Evolutionary conservation across 73 alveolate genomes (phyloP), one percentile per base, ranked within the genome.

Genomic region (Paramecium tetraurelia): DNA sequence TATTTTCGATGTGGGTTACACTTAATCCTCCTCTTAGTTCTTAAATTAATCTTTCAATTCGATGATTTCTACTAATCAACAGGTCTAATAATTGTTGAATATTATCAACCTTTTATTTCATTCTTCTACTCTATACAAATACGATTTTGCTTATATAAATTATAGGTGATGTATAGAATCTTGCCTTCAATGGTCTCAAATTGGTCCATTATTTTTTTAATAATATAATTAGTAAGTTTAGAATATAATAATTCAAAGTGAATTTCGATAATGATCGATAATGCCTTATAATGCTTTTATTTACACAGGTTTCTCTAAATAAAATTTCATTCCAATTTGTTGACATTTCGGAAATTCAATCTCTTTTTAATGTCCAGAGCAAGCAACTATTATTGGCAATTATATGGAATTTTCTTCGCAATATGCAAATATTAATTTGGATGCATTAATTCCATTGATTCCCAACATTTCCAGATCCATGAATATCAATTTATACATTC

Each of bases 401-500:
- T 63, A 27, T 63, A 33, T 63, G 4, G 10, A 46, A 27, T 63
- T 63, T 63, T 63, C 84, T 24, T 27, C 84, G 10, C 84, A 63
- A 63, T 63, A 63, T 22, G 41, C n/a, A 63, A 63, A 63, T 6
- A 63, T 63, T 1, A 1, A 1, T 63, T 63, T 63, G 4, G 84
- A 27, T 11, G 84, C 84, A 63, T 63, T 27, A 63, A 63, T 33
- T 29, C 93, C 93, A 85, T 46, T 40, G 7, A 85, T 85, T 10
- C 46, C 46, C 6, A 89, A 58, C 93, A 85, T 85, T 40, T 85
- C 87, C 33, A 58, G 8, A 85, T 85, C 93, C 93, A 85, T 85
- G 7, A 85, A 59, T 43, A 85, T 85, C 41, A 58, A 22, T 50
- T 21, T 85, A 85, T 85, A 85, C 50, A 63, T 63, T 63, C 46